Conservation (phyloP, 1,284 basidiomycete genomes). For the Rhodotorula sp. region DNA sequence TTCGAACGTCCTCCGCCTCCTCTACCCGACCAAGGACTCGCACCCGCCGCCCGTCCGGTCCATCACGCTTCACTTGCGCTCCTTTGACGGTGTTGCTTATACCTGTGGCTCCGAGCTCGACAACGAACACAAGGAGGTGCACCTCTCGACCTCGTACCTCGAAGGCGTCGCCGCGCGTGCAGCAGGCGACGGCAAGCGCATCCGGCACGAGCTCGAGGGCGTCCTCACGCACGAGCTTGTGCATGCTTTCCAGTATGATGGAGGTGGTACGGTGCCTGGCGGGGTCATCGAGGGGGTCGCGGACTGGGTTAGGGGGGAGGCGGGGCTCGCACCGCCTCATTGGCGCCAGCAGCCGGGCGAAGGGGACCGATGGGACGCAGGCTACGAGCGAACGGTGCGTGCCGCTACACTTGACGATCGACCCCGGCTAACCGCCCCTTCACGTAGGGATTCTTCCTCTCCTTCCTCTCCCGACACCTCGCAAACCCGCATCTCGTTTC, state of each 20-base stretch:
- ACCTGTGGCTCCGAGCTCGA: slow-evolving; percentile 35
- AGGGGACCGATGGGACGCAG: slow-evolving; percentile 29
- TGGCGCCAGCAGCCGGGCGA: slow-evolving; percentile 29
- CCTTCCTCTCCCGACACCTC: slow-evolving; percentile 18
- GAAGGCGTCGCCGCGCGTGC: slow-evolving; percentile 1
- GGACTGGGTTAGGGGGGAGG: slow-evolving; percentile 39
- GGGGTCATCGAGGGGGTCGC: slow-evolving; percentile 44
- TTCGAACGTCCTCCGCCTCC: slow-evolving; percentile 8
- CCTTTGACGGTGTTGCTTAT: slow-evolving; percentile 41
- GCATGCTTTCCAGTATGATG: slow-evolving; percentile 38
- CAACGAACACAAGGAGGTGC: slow-evolving; percentile 40
- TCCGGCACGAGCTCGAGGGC: slow-evolving; percentile 29
- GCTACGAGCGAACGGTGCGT: slow-evolving; percentile 35
- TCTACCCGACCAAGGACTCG: background rate
- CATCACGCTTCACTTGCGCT: slow-evolving; percentile 22
- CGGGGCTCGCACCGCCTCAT: slow-evolving; percentile 32
- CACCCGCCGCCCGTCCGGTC: slow-evolving; percentile 1
- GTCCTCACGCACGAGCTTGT: slow-evolving; percentile 44
- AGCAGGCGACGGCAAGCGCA: background rate
- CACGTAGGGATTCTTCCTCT: slow-evolving; percentile 35
- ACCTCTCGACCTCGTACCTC: slow-evolving; percentile 35
- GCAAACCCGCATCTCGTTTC: slow-evolving; percentile 26
- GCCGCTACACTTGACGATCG: too few relatives aligned
- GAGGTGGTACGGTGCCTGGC: slow-evolving; percentile 23
- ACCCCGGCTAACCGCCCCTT: background rate